A percentile compares a stretch with the other conserved stretches of the same genome.
phyloP scores from a whole-genome alignment of 257 asterid species.

The Solanum dulcamara region DNA sequence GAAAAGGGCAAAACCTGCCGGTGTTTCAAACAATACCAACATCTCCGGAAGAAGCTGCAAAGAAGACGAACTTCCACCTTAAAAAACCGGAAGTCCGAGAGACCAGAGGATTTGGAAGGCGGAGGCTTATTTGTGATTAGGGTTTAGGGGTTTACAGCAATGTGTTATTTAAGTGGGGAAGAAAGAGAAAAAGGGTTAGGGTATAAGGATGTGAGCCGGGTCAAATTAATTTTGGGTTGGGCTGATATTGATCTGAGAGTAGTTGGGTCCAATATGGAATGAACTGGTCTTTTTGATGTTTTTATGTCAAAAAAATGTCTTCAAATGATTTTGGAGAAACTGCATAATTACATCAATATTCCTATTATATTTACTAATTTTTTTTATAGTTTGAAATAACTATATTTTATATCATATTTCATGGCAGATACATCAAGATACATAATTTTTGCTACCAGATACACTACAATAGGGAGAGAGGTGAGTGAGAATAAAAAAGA shows the following conservation, averaged over 20 bases:
- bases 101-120: background rate
- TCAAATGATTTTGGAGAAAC: too few species aligned
- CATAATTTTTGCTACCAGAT: too few species aligned
- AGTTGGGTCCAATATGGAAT: too few species aligned
- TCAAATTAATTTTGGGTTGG: background rate
- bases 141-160: background rate
- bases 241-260: background rate
- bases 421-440: too few species aligned
- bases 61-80: background rate
- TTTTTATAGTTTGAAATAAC: too few species aligned
- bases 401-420: too few species aligned
- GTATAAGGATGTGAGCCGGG: background rate
- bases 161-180: background rate
- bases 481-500: too few species aligned
- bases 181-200: background rate
- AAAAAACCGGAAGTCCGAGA: background rate
- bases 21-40: conserved; percentile 44
- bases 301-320: too few species aligned
- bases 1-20: conserved; percentile 54
- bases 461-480: too few species aligned
- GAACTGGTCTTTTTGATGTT: too few species aligned
- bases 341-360: too few species aligned
- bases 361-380: too few species aligned
- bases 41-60: background rate
- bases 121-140: background rate